phyloP scores from a whole-genome alignment of 2,329 filamentous ascomycete genomes.

The Dissoconium aciculare region DNA sequence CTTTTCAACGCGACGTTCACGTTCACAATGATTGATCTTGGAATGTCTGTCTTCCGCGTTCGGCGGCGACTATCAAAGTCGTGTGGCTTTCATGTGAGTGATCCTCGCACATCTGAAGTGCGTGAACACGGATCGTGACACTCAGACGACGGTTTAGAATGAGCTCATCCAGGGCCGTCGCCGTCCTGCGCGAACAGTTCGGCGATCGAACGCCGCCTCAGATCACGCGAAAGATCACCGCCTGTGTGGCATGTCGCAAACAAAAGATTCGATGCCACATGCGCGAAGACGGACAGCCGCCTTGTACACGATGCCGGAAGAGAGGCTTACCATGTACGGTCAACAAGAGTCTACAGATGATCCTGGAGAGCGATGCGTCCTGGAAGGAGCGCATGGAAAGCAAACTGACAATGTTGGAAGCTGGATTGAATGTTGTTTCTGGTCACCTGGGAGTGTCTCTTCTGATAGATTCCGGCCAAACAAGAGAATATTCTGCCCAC shows the following conservation, averaged over 20 bases:
- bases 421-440: slow-evolving; percentile 33
- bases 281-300: slow-evolving; percentile 22
- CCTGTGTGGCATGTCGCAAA: slow-evolving; percentile 29
- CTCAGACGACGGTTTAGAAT: no score
- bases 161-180: no score
- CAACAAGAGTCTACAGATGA: slow-evolving; percentile 29
- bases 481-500: no score
- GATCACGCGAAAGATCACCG: slow-evolving; percentile 22
- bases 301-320: slow-evolving; percentile 29
- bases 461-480: no score
- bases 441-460: no score
- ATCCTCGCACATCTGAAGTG: no score
- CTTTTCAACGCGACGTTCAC: no score
- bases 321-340: slow-evolving; percentile 28
- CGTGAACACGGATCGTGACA: no score
- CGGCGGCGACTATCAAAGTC: no score
- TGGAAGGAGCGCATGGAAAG: slow-evolving; percentile 29
- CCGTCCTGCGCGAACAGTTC: slow-evolving; percentile 11
- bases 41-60: no score
- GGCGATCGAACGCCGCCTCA: slow-evolving; percentile 15
- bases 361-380: slow-evolving; percentile 27
- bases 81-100: no score
- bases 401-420: slow-evolving; percentile 33
- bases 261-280: slow-evolving; percentile 33
- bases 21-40: no score